These are phyloP conservation scores for Sutorius australiensis DNA, from an alignment of 768 basidiomycete genomes.

Conservation along the genomic window DNA sequence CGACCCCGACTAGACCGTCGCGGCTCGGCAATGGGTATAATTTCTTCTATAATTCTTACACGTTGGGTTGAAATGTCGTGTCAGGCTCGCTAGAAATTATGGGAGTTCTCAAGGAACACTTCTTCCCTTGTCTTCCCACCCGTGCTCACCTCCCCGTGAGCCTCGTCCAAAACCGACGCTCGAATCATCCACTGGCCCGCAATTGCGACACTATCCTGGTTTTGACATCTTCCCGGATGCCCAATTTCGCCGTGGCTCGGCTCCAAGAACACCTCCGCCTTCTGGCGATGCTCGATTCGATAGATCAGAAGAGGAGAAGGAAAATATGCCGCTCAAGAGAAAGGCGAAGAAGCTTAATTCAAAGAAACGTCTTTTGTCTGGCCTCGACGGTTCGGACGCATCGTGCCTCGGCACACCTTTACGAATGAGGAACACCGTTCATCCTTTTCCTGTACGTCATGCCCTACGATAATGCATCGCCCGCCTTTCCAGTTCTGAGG, in stretches of 20 bases:
- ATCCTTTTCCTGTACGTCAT: conserved; percentile 12
- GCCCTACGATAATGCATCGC: conserved; percentile 17
- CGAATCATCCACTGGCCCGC: conserved; percentile 42
- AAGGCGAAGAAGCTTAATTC: conserved; percentile 40
- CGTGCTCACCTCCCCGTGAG: conserved; percentile 14
- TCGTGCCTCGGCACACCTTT: conserved; percentile 1
- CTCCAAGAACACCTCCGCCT: background rate
- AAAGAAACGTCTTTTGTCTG: conserved; percentile 19
- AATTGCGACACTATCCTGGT: conserved; percentile 65
- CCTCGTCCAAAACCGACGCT: conserved; percentile 32
- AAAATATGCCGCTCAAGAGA: conserved; percentile 52
- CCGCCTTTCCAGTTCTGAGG: background rate
- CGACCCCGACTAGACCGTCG: conserved; percentile 35
- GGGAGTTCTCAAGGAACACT: conserved; percentile 4
- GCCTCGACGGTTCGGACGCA: background rate
- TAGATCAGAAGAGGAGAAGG: conserved; percentile 47
- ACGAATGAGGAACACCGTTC: conserved; percentile 11
- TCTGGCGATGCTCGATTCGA: conserved; percentile 1
- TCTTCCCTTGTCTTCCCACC: conserved; percentile 11
- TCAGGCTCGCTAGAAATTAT: conserved; percentile 13
- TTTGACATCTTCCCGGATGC: conserved; percentile 55
- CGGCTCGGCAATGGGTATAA: conserved; percentile 29
- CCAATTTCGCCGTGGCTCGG: conserved; percentile 12
- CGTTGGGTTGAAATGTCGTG: conserved; percentile 35
- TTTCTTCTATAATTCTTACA: conserved; percentile 23